Percentiles rank a stretch among this genome's conserved stretches.
Evolutionary conservation across 257 asterid species (phyloP).

Genomic region (Nicotiana benthamiana): DNA sequence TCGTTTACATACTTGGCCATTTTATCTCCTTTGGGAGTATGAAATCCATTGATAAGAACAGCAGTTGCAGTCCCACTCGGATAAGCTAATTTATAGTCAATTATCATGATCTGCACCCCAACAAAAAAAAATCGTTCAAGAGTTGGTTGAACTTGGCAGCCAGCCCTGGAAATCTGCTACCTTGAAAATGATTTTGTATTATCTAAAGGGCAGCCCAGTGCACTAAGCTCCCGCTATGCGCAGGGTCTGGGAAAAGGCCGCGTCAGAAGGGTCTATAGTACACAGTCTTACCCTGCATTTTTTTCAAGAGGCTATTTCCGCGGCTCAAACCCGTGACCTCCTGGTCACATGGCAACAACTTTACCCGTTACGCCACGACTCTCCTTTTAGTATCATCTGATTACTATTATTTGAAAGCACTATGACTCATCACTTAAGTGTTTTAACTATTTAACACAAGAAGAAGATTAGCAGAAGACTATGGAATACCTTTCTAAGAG

Average conservation of each 20-base stretch:
- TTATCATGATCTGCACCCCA: constrained; percentile 42
- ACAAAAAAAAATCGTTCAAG: neutral
- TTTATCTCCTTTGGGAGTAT: constrained; percentile 50
- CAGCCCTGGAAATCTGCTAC: neutral
- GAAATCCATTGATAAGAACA: constrained; percentile 71
- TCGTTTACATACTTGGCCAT: constrained; percentile 36
- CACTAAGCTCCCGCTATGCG: too few species aligned
- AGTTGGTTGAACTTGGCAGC: neutral
- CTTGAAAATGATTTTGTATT: neutral
- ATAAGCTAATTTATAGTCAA: constrained; percentile 48
- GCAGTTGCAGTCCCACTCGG: constrained; percentile 79
- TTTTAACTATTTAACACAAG: neutral
- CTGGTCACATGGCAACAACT: too few species aligned
- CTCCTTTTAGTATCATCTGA: too few species aligned
- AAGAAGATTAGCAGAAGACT: neutral
- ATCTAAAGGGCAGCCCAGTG: too few species aligned
- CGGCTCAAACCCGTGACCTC: too few species aligned
- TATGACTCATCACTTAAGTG: too few species aligned
- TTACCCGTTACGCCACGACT: too few species aligned
- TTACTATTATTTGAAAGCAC: too few species aligned
- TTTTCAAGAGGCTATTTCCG: too few species aligned
- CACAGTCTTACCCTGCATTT: too few species aligned
- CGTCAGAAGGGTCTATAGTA: too few species aligned
- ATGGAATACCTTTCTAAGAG: constrained; percentile 50
- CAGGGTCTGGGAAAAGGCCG: too few species aligned